Conservation (phyloP, 2,329 filamentous ascomycete genomes). For the Colletotrichum ledebouriae region DNA sequence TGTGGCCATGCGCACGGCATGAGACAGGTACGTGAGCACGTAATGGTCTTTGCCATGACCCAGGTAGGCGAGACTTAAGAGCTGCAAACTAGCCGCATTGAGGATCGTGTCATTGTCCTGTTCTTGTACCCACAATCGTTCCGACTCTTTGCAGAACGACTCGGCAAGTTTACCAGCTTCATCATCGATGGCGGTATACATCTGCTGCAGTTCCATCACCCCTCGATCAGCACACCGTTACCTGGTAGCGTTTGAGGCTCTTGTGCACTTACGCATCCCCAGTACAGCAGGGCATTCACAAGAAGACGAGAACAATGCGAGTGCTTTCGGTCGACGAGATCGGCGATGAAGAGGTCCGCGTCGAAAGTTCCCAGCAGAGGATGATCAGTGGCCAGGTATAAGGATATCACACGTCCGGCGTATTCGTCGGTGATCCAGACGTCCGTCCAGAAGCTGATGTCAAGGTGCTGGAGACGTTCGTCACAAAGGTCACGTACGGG, state of each 20-base stretch:
- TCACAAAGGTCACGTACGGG: constrained; percentile 45
- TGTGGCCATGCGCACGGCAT: constrained; percentile 49
- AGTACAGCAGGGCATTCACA: constrained; percentile 52
- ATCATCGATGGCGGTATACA: constrained; percentile 51
- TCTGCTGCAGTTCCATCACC: constrained; percentile 48
- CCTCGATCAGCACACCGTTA: not conserved
- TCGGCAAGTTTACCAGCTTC: constrained; percentile 40
- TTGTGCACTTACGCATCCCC: constrained; percentile 51
- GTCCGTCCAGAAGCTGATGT: constrained; percentile 53
- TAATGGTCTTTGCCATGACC: constrained; percentile 53
- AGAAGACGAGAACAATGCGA: constrained; percentile 52
- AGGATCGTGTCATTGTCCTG: constrained; percentile 39
- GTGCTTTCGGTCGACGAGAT: constrained; percentile 46
- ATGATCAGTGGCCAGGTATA: constrained; percentile 55
- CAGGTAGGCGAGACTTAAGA: constrained; percentile 52
- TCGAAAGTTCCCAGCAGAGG: constrained; percentile 54
- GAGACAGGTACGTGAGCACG: constrained; percentile 49
- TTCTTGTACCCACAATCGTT: constrained; percentile 46
- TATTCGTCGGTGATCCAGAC: constrained; percentile 48
- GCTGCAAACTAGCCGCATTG: constrained; percentile 50
- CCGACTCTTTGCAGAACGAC: constrained; percentile 48
- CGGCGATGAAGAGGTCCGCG: constrained; percentile 50
- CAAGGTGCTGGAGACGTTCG: constrained; percentile 47
- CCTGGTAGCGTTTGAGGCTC: not conserved
- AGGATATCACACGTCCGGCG: constrained; percentile 51